Evolutionary conservation across 805 yeast genomes (phyloP).

Genomic region (Komagataella mondaviorum): DNA sequence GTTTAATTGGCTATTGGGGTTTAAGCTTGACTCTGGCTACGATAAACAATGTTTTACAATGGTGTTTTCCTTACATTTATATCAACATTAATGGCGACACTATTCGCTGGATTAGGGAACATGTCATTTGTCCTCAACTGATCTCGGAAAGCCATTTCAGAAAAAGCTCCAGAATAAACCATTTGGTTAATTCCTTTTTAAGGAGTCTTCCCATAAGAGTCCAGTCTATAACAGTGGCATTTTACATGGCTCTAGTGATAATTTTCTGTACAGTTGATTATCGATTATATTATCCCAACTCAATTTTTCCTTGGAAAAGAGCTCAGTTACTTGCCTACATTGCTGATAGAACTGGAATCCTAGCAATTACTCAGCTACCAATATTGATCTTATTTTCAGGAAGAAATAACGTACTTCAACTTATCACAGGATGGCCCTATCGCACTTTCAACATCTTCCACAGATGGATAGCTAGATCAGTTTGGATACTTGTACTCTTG

Average conservation of each 20-base stretch:
- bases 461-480: conserved; percentile 38
- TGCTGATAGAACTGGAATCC: conserved; percentile 41
- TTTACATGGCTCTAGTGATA: neutral
- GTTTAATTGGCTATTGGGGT: neutral
- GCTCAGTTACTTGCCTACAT: conserved; percentile 18
- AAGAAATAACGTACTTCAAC: conserved; percentile 46
- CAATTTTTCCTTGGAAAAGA: conserved; percentile 1
- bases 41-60: neutral
- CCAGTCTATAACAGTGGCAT: neutral
- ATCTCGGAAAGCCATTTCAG: neutral
- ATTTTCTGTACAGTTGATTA: neutral
- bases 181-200: neutral
- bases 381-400: conserved; percentile 44
- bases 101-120: neutral
- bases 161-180: neutral
- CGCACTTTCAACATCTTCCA: conserved; percentile 44
- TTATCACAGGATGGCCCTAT: conserved; percentile 45
- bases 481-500: conserved; percentile 25
- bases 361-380: conserved; percentile 34
- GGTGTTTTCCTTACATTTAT: neutral
- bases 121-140: neutral
- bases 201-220: neutral
- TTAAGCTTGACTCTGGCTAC: neutral
- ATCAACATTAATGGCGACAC: neutral
- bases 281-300: neutral